These are phyloP conservation scores for Solanum hybrid DNA, from an alignment of 305 asterid genomes.

Conservation along the genomic window DNA sequence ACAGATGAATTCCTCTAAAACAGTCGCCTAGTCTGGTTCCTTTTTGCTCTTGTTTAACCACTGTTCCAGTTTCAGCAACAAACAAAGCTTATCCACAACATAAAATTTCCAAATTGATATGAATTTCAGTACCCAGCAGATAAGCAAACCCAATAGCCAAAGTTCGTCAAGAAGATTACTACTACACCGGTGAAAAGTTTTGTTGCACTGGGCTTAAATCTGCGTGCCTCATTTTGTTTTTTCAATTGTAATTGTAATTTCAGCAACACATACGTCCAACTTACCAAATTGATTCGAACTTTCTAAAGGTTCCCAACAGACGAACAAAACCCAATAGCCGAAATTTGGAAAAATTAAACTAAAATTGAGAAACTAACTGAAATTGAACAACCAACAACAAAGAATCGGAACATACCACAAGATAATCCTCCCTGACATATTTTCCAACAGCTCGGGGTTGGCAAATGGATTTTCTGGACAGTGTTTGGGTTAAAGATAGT, in stretches of 20 bases:
- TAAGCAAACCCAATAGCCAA: not conserved
- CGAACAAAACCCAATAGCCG: not conserved
- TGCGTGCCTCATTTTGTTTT: not conserved
- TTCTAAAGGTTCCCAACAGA: not conserved
- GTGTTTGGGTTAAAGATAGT: conserved; percentile 28
- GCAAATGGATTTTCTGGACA: conserved; percentile 47
- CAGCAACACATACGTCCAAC: not conserved
- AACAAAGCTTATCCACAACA: not conserved
- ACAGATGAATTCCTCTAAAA: not conserved
- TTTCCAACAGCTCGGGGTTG: conserved; percentile 49
- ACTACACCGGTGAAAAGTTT: not conserved
- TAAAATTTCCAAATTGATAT: not conserved
- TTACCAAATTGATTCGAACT: not conserved
- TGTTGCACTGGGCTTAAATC: not conserved
- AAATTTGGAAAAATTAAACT: not conserved
- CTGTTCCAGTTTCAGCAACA: not conserved
- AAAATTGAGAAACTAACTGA: not conserved
- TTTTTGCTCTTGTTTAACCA: not conserved
- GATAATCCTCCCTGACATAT: conserved; percentile 74
- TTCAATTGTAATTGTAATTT: not conserved
- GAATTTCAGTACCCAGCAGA: not conserved
- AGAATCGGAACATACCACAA: conserved; percentile 44
- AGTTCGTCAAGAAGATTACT: not conserved
- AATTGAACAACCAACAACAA: not conserved
- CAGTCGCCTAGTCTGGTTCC: not conserved